Base-by-base conservation (phyloP, 2,329 filamentous ascomycete genomes). In the Clarireedia hainanense region DNA sequence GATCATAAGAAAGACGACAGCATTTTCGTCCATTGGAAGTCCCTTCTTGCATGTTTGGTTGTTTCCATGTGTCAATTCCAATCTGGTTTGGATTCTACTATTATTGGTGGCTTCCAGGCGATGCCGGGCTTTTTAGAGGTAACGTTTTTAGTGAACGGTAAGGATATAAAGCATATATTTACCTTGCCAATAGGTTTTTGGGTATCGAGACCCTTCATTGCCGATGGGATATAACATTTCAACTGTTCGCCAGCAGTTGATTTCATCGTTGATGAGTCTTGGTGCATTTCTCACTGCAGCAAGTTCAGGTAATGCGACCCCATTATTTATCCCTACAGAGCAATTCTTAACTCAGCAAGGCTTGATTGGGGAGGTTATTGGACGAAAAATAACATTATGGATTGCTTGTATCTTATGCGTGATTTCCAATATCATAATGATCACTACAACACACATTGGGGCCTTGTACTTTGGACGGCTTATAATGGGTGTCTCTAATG, bases 201-300 rank as follows among this genome's bases (percentile, higher is more conserved):
- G 77, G 2, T 75, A 79, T 12, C 6, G 9, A 46, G 24, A 43
- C 14, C 45, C 37, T n/a, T 46, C 27, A 9, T 60, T 55, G 47
- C 55, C 56, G 5, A 58, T 65, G n/a, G 63, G 67, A 39, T 70
- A 65, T 39, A 62, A 61, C 20, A 57, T 52, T 34, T 54, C 76
- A 69, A 72, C 72, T 17, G 77, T 74, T 0, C 75, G 78, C n/a
- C 76, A 80, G 58, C 74, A 76, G 59, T 71, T 80, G 2, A 79
- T 80, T 60, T 73, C 73, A n/a, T 79, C 75, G 1, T 69, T 80
- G 14, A 68, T 80, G 27, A 79, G 74, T 6, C 68, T 80, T 2
- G 77, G 77, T 1, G 73, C 75, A 2, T 78, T 79, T 60, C 53
- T 78, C 15, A 77, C 75, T 5, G 76, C 76, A 1, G 70, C 77